These are phyloP conservation scores for Malassezia caprae DNA, from an alignment of 1,284 basidiomycete species.

Conservation along the genomic window DNA sequence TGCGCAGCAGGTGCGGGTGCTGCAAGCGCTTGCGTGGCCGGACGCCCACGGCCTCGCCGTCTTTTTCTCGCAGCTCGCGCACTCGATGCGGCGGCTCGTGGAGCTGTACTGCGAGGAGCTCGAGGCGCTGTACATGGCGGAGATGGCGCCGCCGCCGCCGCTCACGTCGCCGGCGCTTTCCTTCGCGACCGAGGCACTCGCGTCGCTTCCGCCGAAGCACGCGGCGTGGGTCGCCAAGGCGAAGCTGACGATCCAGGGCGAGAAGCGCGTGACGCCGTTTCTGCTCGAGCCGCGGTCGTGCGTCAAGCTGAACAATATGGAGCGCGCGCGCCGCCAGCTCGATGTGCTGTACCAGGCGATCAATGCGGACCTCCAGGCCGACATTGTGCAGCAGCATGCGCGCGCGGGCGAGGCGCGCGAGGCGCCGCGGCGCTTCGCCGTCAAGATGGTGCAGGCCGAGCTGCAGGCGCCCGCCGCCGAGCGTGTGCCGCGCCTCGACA, in stretches of 20 bases:
- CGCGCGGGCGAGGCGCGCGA: conserved; percentile 31
- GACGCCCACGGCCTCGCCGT: conserved; percentile 77
- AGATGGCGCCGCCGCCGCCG: conserved; percentile 64
- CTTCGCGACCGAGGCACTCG: conserved; percentile 39
- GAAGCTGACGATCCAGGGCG: conserved; percentile 64
- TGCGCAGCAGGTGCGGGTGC: conserved; percentile 75
- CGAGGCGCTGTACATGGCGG: conserved; percentile 78
- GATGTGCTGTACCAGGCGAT: conserved; percentile 89
- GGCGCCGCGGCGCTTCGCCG: conserved; percentile 7
- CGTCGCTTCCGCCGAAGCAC: conserved; percentile 50
- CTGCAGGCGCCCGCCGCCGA: conserved; percentile 10
- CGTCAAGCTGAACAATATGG: conserved; percentile 95
- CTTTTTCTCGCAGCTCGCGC: conserved; percentile 64
- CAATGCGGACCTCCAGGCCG: conserved; percentile 76
- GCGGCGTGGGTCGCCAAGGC: conserved; percentile 93
- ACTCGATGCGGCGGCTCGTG: conserved; percentile 83
- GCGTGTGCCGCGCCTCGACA: conserved; percentile 54
- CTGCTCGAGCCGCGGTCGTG: conserved; percentile 76
- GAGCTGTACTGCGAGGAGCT: conserved; percentile 82
- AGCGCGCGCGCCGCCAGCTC: conserved; percentile 75
- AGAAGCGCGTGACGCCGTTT: conserved; percentile 85
- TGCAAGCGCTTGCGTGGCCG: conserved; percentile 82
- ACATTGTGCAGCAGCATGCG: conserved; percentile 52
- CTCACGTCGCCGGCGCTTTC: neutral
- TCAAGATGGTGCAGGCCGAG: conserved; percentile 13